Percentiles rank a stretch among this genome's conserved stretches.
phyloP scores from a whole-genome alignment of 2,329 filamentous ascomycete species.

The Monosporascus sp. region DNA sequence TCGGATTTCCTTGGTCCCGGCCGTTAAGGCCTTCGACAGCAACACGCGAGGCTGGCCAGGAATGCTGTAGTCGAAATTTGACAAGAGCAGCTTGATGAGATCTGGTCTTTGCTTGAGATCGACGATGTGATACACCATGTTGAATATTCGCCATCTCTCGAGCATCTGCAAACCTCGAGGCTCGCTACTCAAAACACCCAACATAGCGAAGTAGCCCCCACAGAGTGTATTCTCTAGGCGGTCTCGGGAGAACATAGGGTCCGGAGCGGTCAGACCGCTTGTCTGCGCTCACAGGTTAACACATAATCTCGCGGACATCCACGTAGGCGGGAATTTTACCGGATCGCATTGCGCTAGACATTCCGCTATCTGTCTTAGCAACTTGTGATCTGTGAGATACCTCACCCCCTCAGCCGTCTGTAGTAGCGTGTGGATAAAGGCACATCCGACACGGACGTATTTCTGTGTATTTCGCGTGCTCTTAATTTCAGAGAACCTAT shows the following conservation, averaged over 20 bases:
- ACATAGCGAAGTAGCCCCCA: conserved; percentile 88
- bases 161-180: conserved; percentile 80
- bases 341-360: conserved; percentile 93
- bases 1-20: conserved; percentile 84
- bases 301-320: not conserved
- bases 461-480: conserved; percentile 92
- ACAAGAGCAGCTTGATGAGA: conserved; percentile 80
- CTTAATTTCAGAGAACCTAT: conserved; percentile 83
- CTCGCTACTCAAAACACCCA: conserved; percentile 82
- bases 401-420: conserved; percentile 80
- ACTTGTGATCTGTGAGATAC: conserved; percentile 86
- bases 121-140: conserved; percentile 99
- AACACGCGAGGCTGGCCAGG: conserved; percentile 88
- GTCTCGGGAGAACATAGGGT: conserved; percentile 83
- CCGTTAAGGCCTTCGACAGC: conserved; percentile 88
- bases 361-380: conserved; percentile 89
- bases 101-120: conserved; percentile 89
- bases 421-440: conserved; percentile 78
- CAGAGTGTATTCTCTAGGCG: conserved; percentile 83
- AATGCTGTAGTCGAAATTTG: conserved; percentile 87
- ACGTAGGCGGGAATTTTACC: conserved; percentile 40
- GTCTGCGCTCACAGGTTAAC: conserved; percentile 38
- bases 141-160: conserved; percentile 96
- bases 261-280: conserved; percentile 71
- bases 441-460: conserved; percentile 86